Percentiles rank a stretch among this genome's conserved stretches.
Evolutionary conservation across 225 moss, liverwort and hornwort species (phyloP).

Genomic region (Antitrichia curtipendula): DNA sequence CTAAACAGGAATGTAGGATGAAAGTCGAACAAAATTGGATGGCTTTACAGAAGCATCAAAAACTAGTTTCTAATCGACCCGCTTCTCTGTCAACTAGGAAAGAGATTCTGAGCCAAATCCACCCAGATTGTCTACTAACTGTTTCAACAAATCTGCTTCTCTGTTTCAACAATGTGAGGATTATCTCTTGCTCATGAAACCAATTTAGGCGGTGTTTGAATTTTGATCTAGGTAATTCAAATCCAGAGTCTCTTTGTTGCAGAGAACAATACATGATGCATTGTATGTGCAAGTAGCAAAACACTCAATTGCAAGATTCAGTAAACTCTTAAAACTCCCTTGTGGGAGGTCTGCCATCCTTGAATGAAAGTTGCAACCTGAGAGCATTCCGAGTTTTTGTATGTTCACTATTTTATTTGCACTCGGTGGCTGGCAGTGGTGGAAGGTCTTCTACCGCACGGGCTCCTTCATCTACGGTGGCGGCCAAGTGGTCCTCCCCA

Average conservation of each 20-base stretch:
- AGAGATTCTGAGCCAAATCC: neutral
- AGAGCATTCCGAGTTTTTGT: neutral
- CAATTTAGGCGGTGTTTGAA: neutral
- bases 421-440: constrained; percentile 13
- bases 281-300: neutral
- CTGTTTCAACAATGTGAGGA: neutral
- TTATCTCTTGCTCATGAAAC: neutral
- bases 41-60: too few relatives aligned
- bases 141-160: neutral
- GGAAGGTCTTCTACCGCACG: constrained; percentile 53
- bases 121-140: neutral
- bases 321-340: too few relatives aligned
- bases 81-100: neutral
- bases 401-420: neutral
- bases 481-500: constrained; percentile 51
- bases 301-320: neutral
- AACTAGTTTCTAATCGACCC: neutral
- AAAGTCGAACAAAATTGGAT: neutral
- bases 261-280: neutral
- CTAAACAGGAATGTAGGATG: neutral
- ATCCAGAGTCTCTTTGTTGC: neutral
- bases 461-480: constrained; percentile 57
- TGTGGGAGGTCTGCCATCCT: neutral
- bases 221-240: neutral
- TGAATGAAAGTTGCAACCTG: neutral